phyloP scores from a whole-genome alignment of 2,329 filamentous ascomycete species.

The Cladosporium sp. region DNA sequence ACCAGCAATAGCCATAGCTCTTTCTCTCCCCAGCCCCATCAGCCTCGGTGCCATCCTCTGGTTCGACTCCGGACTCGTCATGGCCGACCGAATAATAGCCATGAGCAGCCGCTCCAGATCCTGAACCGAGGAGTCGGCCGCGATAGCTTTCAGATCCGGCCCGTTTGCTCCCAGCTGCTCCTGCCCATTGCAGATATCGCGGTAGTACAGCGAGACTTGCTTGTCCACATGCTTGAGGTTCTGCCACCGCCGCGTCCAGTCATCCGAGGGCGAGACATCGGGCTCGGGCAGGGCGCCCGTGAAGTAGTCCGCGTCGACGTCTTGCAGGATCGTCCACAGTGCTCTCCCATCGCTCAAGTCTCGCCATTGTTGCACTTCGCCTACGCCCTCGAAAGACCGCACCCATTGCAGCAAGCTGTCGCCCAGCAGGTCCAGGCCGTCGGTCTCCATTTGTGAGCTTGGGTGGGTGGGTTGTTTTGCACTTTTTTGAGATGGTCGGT shows the following conservation, averaged over 20 bases:
- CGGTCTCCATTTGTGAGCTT: constrained; percentile 7
- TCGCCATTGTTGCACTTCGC: constrained; percentile 40
- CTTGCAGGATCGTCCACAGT: constrained; percentile 50
- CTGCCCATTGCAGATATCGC: constrained; percentile 45
- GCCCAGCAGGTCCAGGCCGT: constrained; percentile 28
- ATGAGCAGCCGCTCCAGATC: constrained; percentile 47
- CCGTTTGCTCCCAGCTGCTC: constrained; percentile 41
- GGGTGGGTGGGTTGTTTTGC: not conserved
- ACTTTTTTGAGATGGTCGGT: not conserved
- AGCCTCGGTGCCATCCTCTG: constrained; percentile 45
- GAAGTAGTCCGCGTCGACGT: constrained; percentile 50
- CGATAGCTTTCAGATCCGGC: constrained; percentile 52
- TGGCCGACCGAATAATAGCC: constrained; percentile 49
- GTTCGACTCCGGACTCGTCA: constrained; percentile 50
- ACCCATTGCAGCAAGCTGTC: constrained; percentile 41
- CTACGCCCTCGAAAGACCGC: constrained; percentile 45
- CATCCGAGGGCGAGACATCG: constrained; percentile 44
- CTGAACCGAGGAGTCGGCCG: constrained; percentile 43
- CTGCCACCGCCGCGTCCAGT: constrained; percentile 55
- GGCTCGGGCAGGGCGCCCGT: constrained; percentile 49
- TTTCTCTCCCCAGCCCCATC: constrained; percentile 35
- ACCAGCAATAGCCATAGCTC: constrained; percentile 36
- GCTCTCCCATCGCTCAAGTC: constrained; percentile 50
- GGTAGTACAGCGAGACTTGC: constrained; percentile 50
- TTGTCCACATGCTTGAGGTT: constrained; percentile 54